Evolutionary conservation across 305 asterid species (phyloP).

Genomic region (Fraxinus albicans): DNA sequence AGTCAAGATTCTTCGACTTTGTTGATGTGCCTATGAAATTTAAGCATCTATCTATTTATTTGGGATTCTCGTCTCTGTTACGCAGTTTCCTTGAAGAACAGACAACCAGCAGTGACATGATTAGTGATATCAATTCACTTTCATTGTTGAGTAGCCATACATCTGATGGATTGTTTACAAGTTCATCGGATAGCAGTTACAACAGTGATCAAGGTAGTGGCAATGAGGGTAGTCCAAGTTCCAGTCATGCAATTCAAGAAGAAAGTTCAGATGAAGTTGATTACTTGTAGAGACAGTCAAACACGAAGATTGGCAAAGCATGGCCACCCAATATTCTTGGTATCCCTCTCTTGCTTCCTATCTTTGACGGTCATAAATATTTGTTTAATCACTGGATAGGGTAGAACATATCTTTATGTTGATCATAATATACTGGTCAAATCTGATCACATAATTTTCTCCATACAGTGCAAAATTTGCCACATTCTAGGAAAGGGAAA

Average conservation of each 20-base stretch:
- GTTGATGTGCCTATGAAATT: slow-evolving; percentile 11
- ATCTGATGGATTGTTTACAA: slow-evolving; percentile 40
- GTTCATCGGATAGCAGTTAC: slow-evolving; percentile 51
- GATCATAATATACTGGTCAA: not conserved
- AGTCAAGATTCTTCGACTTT: slow-evolving; percentile 3
- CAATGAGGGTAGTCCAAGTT: slow-evolving; percentile 41
- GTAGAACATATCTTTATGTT: not conserved
- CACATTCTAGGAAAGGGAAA: not conserved
- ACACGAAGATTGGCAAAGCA: slow-evolving; percentile 8
- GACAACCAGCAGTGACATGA: slow-evolving; percentile 48
- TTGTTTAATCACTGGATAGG: not conserved
- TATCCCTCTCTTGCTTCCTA: slow-evolving; percentile 16
- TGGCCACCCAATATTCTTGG: slow-evolving; percentile 24
- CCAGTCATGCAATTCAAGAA: slow-evolving; percentile 29
- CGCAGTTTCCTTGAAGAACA: slow-evolving; percentile 66
- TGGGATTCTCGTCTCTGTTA: slow-evolving; percentile 21
- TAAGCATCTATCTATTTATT: not conserved
- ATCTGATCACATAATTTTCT: not conserved
- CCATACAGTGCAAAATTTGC: not conserved
- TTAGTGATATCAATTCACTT: slow-evolving; percentile 42
- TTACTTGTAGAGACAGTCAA: slow-evolving; percentile 24
- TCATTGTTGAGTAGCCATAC: slow-evolving; percentile 38
- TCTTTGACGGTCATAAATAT: not conserved
- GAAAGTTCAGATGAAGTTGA: slow-evolving; percentile 58
- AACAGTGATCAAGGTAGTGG: slow-evolving; percentile 59